Evolutionary conservation across 108 stramenopile species (phyloP).

Genomic region (Craspedostauros australis): DNA sequence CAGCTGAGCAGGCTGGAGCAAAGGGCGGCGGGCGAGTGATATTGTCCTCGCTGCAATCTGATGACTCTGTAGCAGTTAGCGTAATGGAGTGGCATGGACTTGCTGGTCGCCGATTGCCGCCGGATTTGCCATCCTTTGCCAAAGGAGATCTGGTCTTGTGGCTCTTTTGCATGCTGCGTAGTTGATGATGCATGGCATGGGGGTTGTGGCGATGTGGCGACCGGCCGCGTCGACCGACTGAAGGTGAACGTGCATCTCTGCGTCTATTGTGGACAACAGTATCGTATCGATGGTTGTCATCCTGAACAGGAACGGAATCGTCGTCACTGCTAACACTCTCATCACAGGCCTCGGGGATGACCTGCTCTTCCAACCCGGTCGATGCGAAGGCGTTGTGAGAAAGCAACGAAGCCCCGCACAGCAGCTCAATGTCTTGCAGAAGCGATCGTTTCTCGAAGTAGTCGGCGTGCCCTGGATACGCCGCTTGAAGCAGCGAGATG

Average conservation of each 20-base stretch:
- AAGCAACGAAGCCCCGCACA: constrained; percentile 19
- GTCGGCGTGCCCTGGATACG: constrained; percentile 45
- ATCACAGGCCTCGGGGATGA: neutral
- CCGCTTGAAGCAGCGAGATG: constrained; percentile 28
- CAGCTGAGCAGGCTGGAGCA: too few species aligned
- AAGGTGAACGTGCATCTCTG: neutral
- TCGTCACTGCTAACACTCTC: neutral
- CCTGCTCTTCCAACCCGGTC: neutral
- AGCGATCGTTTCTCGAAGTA: constrained; percentile 34
- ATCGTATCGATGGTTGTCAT: neutral
- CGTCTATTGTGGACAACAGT: neutral
- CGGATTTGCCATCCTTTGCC: too few species aligned
- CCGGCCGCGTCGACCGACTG: constrained; percentile 1
- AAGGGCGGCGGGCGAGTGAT: too few species aligned
- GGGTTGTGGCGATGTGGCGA: too few species aligned
- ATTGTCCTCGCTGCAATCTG: too few species aligned
- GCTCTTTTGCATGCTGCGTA: too few species aligned
- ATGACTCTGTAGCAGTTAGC: too few species aligned
- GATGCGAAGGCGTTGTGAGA: neutral
- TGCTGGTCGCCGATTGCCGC: too few species aligned
- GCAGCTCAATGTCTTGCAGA: constrained; percentile 22
- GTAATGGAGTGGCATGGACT: too few species aligned
- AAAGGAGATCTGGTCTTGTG: too few species aligned
- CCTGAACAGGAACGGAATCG: neutral
- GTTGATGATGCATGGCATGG: too few species aligned